Evolutionary conservation across 768 basidiomycete genomes (phyloP).

Genomic region (Steccherinum ochraceum): DNA sequence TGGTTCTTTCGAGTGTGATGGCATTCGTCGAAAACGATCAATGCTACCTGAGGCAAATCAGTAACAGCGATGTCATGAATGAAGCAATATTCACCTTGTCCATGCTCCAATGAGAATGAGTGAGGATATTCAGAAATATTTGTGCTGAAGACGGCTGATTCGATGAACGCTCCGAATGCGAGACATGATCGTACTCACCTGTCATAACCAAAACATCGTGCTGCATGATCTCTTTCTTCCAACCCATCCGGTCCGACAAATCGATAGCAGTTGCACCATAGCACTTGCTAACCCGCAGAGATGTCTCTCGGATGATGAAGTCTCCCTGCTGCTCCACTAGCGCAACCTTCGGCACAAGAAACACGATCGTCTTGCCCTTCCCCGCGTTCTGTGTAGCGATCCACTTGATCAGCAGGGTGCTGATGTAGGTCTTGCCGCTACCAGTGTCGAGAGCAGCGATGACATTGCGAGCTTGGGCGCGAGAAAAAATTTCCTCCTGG

Average conservation of each 20-base stretch:
- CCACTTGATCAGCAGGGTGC: slow-evolving; percentile 69
- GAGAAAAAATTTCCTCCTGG: slow-evolving; percentile 49
- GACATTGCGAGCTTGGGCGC: slow-evolving; percentile 45
- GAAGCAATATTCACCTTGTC: slow-evolving; percentile 35
- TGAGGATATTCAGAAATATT: slow-evolving; percentile 73
- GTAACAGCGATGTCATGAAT: background rate
- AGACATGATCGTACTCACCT: slow-evolving; percentile 34
- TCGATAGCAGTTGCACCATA: slow-evolving; percentile 70
- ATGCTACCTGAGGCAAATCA: slow-evolving; percentile 35
- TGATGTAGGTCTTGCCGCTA: slow-evolving; percentile 57
- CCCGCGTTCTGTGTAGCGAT: slow-evolving; percentile 45
- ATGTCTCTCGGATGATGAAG: slow-evolving; percentile 58
- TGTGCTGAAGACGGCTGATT: slow-evolving; percentile 62
- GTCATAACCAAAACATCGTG: slow-evolving; percentile 85
- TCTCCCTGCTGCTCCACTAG: slow-evolving; percentile 79
- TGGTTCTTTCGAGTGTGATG: slow-evolving; percentile 54
- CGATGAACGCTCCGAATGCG: background rate
- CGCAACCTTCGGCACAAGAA: slow-evolving; percentile 80
- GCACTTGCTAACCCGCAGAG: slow-evolving; percentile 60
- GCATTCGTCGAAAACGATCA: slow-evolving; percentile 53
- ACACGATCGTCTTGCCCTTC: slow-evolving; percentile 58
- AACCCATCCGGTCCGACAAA: slow-evolving; percentile 57
- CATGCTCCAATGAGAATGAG: slow-evolving; percentile 77
- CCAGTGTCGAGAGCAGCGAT: slow-evolving; percentile 57
- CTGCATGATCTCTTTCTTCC: slow-evolving; percentile 55